Evolutionary conservation across 495 filamentous ascomycete genomes (phyloP), one percentile per base, ranked within the genome.

Genomic region (Podospora appendiculata): DNA sequence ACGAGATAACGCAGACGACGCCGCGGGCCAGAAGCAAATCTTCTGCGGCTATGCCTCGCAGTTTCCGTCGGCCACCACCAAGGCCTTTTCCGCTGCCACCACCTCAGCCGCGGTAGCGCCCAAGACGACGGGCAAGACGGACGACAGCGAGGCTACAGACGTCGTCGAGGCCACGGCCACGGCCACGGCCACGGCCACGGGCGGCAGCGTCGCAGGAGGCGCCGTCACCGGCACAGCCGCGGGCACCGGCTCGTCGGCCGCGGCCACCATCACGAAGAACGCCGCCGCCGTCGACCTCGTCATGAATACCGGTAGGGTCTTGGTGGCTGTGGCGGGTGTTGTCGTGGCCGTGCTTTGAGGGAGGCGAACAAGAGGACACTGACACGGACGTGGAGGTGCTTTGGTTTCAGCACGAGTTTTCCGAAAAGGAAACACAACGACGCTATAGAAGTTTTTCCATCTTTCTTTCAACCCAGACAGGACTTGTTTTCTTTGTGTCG

Each of bases 11-110:
- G 35, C 42, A 50, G 49, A 54, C 33, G 50, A 39, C 16, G 45
- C 53, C 56, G 50, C 55, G 10, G 66, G 67, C 46, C 61, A 73
- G 57, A 61, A 63, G 51, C 56, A 70, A 17, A 65, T 68, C 43
- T 73, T 73, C 61, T 76, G 73, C 62, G 55, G 56, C 46, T 64
- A 66, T 55, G 68, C 63, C 13, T 55, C 45, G 54, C 68, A 69
- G 55, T 72, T 57, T 62, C 54, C 66, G 5, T 64, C 57, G 41
- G 55, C 41, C 25, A 54, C 63, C 8, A 54, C 45, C 54, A 62
- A 45, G 14, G 32, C 44, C 17, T 13, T 32, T 19, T 47, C 44
- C 9, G 34, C 46, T 16, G 40, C 58, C 25, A 41, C 46, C 18
- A 47, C 32, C 10, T 45, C 18, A 25, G 45, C 32, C 12, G 54